Evolutionary conservation across 2,329 filamentous ascomycete species (phyloP).

Genomic region (Aspergillus neoniger): DNA sequence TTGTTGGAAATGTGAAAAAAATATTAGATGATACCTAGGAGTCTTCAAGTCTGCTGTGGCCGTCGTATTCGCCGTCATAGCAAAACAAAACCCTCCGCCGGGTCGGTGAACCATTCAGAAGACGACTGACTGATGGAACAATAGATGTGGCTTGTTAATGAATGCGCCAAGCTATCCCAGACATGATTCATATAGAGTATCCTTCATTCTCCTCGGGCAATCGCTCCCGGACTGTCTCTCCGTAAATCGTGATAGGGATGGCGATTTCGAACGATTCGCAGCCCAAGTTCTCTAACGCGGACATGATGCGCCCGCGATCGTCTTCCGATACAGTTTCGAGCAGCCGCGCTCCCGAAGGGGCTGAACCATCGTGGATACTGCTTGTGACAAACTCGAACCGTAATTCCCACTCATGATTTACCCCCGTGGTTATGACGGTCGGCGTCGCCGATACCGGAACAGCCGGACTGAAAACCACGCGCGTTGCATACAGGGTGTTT

Average conservation of each 20-base stretch:
- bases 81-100: too few relatives aligned
- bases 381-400: constrained; percentile 91
- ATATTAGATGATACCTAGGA: background rate
- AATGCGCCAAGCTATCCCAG: background rate
- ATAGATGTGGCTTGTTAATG: too few relatives aligned
- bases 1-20: background rate
- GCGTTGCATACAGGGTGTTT: constrained; percentile 76
- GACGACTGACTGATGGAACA: too few relatives aligned
- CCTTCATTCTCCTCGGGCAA: constrained; percentile 43
- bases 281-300: constrained; percentile 73
- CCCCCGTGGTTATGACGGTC: constrained; percentile 86
- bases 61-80: background rate
- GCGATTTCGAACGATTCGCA: constrained; percentile 91
- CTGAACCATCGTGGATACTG: constrained; percentile 44
- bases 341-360: constrained; percentile 53
- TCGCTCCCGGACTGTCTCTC: constrained; percentile 52
- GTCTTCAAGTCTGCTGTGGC: background rate
- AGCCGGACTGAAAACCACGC: constrained; percentile 77
- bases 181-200: constrained; percentile 37
- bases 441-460: constrained; percentile 84
- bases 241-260: constrained; percentile 80
- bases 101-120: too few relatives aligned
- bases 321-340: constrained; percentile 78
- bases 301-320: constrained; percentile 74
- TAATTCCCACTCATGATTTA: constrained; percentile 85